A percentile compares a stretch with the other conserved stretches of the same genome.
phyloP scores from a whole-genome alignment of 805 yeast genomes.

The Zygosaccharomyces lentus region DNA sequence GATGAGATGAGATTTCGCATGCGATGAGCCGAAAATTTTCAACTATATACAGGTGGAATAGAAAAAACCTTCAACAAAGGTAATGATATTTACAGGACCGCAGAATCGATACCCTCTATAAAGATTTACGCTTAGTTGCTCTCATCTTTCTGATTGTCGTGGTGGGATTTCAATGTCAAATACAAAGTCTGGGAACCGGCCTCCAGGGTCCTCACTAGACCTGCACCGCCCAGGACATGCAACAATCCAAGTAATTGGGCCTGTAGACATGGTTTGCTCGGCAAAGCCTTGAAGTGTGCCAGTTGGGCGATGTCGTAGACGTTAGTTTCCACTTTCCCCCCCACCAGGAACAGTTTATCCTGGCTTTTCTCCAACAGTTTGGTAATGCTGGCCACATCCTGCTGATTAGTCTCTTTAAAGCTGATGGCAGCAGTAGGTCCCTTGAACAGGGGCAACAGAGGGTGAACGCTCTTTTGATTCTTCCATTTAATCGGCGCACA shows the following conservation, averaged over 20 bases:
- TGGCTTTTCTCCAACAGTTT: constrained; percentile 57
- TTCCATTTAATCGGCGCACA: constrained; percentile 50
- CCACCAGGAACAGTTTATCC: constrained; percentile 75
- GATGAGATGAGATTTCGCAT: background rate
- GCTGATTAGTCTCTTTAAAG: constrained; percentile 68
- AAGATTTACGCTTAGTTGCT: constrained; percentile 7
- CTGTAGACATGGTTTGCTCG: constrained; percentile 65
- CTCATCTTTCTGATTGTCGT: constrained; percentile 37
- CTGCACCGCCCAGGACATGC: constrained; percentile 84
- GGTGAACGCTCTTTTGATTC: constrained; percentile 49
- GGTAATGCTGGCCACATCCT: constrained; percentile 54
- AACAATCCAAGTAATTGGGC: constrained; percentile 79
- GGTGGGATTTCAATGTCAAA: constrained; percentile 66
- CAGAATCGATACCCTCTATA: constrained; percentile 6
- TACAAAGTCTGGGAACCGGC: constrained; percentile 63
- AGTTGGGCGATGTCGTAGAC: constrained; percentile 51
- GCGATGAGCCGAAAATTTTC: constrained; percentile 15
- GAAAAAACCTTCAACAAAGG: background rate
- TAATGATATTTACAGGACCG: constrained; percentile 12
- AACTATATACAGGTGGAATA: background rate
- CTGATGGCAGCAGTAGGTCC: constrained; percentile 87
- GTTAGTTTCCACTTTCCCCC: constrained; percentile 72
- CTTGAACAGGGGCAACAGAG: constrained; percentile 60
- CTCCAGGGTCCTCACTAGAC: constrained; percentile 77
- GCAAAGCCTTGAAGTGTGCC: constrained; percentile 65